phyloP scores from a whole-genome alignment of 1,284 basidiomycete genomes.

The Malassezia arunalokei region DNA sequence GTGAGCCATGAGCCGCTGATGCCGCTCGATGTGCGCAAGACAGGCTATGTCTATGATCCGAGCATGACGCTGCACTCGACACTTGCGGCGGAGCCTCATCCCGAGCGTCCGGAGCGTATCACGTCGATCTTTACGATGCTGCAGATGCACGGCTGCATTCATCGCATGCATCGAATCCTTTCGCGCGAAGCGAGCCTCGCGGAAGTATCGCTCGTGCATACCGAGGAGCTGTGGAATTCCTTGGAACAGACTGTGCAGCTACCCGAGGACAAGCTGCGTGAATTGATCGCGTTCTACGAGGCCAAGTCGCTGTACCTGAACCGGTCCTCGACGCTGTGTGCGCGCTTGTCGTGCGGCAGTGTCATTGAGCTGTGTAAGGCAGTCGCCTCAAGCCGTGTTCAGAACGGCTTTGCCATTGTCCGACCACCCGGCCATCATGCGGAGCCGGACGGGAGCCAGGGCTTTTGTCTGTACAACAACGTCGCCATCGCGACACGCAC shows the following conservation, averaged over 20 bases:
- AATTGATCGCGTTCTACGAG: constrained; percentile 60
- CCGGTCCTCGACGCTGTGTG: constrained; percentile 68
- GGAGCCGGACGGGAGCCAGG: constrained; percentile 93
- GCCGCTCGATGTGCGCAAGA: not conserved
- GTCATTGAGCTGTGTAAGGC: constrained; percentile 80
- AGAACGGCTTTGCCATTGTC: constrained; percentile 86
- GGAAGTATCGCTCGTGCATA: constrained; percentile 79
- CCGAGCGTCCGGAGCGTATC: constrained; percentile 79
- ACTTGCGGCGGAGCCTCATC: constrained; percentile 56
- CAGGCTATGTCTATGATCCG: constrained; percentile 72
- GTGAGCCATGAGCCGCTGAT: too few relatives aligned
- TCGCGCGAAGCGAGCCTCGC: constrained; percentile 62
- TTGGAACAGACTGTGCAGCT: constrained; percentile 62
- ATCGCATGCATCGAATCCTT: constrained; percentile 64
- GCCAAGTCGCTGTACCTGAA: constrained; percentile 80
- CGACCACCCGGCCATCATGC: constrained; percentile 96
- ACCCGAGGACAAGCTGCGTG: constrained; percentile 25
- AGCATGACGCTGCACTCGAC: constrained; percentile 71
- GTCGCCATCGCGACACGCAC: constrained; percentile 69
- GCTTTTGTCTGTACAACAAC: constrained; percentile 99
- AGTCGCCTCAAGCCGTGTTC: constrained; percentile 67
- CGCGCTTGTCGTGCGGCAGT: constrained; percentile 80
- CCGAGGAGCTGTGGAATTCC: constrained; percentile 77
- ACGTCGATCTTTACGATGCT: constrained; percentile 63
- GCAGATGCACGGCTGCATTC: constrained; percentile 54